Evolutionary conservation across 345 rosid species (phyloP).

Genomic region (Brassica juncea): DNA sequence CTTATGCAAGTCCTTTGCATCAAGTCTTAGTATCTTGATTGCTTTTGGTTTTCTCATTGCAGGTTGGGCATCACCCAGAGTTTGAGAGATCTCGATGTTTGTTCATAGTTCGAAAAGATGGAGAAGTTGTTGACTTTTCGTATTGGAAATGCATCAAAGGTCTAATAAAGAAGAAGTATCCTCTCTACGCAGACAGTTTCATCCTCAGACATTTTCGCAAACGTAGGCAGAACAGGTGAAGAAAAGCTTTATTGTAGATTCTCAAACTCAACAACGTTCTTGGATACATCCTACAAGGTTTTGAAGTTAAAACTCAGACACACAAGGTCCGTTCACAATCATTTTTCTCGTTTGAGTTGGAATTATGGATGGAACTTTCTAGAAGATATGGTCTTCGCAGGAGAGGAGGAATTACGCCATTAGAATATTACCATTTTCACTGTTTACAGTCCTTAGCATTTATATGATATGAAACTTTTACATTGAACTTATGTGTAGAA

Average conservation of each 20-base stretch:
- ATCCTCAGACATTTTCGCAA: constrained; percentile 81
- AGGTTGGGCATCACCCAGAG: constrained; percentile 91
- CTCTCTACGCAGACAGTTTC: constrained; percentile 85
- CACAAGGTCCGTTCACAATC: constrained; percentile 17
- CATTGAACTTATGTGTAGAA: constrained; percentile 12
- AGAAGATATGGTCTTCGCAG: constrained; percentile 19
- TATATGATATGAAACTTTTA: constrained; percentile 14
- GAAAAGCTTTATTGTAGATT: constrained; percentile 37
- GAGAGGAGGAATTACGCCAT: constrained; percentile 18
- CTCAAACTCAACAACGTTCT: constrained; percentile 11
- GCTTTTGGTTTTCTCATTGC: constrained; percentile 8
- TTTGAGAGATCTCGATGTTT: constrained; percentile 74
- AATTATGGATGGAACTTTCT: constrained; percentile 19
- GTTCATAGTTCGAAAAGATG: constrained; percentile 85
- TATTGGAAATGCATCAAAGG: constrained; percentile 99
- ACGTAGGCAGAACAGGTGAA: constrained; percentile 51
- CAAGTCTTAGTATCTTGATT: background rate
- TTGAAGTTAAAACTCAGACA: constrained; percentile 28
- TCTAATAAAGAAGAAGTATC: constrained; percentile 84
- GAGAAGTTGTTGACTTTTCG: constrained; percentile 76
- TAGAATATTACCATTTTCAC: constrained; percentile 15
- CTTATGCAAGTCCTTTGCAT: background rate
- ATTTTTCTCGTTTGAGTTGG: constrained; percentile 19
- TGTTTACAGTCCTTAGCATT: constrained; percentile 16
- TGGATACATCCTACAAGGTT: constrained; percentile 28